Evolutionary conservation across 148 eudicot genomes (phyloP), one percentile per base, ranked within the genome.

Genomic region (Pouteria glomerata): DNA sequence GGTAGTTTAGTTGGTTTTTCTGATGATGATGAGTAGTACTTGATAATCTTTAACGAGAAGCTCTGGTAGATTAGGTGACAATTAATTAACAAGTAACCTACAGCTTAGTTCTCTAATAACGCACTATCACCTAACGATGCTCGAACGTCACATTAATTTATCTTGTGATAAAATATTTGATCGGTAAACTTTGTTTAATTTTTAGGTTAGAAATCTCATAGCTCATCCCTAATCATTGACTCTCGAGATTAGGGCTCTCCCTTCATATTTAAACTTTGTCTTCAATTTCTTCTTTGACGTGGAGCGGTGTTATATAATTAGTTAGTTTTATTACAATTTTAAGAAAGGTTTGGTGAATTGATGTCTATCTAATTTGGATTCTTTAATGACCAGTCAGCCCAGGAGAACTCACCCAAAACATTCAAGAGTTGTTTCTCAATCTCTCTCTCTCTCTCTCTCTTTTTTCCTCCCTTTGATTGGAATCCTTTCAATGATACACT

Each of bases 321-420:
- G 18, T 21, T 47, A 18, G 39, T 15, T 16, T 29, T 26, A 66
- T n/a, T 33, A 26, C 33, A 63, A 39, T 18, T 42, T 4, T 24
- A 23, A 8, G 33, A 21, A 23, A 51, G 44, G 21, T n/a, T 24
- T 67, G 19, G 59, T 51, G 7, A 33, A 15, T 52, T 34, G 21
- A 52, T 53, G 71, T 61, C 34, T 37, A 53, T 4, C 72, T 68
- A 53, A 68, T 53, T 52, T 52, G 45, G 56, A 50, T 67, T 33
- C 35, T 50, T 31, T 30, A 68, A 18, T 42, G 33, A 51, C 44
- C 71, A 50, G 33, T 29, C 15, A 23, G 19, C n/a, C 14, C 56
- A 19, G 16, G 30, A 31, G 55, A 50, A 67, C 3, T 31, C 13
- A 31, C n/a, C 11, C 19, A 31, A 48, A 67, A 10, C 14, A 31